Percentiles rank a stretch among this genome's conserved stretches.
These are phyloP conservation scores for Ustilago trichophora DNA, from an alignment of 1,284 basidiomycete genomes.

Conservation along the genomic window DNA sequence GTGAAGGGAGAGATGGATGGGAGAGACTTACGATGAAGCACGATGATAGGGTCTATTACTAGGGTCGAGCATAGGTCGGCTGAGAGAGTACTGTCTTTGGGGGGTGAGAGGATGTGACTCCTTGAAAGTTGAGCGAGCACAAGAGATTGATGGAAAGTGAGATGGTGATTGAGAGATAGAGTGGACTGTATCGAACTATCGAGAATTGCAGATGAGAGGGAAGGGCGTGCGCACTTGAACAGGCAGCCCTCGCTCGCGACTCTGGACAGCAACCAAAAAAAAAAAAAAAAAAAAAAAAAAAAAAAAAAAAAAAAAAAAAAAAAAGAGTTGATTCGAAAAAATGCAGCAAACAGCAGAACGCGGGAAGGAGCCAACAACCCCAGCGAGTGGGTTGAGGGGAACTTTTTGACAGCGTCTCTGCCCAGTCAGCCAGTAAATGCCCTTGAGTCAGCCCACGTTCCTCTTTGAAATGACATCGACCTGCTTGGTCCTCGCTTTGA, in stretches of 20 bases:
- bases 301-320: background rate
- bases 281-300: background rate
- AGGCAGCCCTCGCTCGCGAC: too few species aligned
- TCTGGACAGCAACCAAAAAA: background rate
- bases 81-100: background rate
- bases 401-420: too few species aligned
- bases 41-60: constrained; percentile 55
- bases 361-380: too few species aligned
- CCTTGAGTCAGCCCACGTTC: too few species aligned
- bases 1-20: too few species aligned
- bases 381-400: too few species aligned
- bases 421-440: too few species aligned
- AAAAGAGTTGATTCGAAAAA: background rate
- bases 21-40: constrained; percentile 48
- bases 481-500: too few species aligned
- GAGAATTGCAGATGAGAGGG: too few species aligned
- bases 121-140: constrained; percentile 8
- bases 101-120: constrained; percentile 28
- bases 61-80: constrained; percentile 60
- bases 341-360: too few species aligned
- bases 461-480: too few species aligned
- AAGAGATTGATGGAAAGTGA: background rate
- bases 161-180: constrained; percentile 5
- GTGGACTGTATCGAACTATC: background rate
- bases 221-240: too few species aligned